These are phyloP conservation scores for Astragalus glycyphyllos DNA, from an alignment of 306 rosid genomes.

Conservation along the genomic window DNA sequence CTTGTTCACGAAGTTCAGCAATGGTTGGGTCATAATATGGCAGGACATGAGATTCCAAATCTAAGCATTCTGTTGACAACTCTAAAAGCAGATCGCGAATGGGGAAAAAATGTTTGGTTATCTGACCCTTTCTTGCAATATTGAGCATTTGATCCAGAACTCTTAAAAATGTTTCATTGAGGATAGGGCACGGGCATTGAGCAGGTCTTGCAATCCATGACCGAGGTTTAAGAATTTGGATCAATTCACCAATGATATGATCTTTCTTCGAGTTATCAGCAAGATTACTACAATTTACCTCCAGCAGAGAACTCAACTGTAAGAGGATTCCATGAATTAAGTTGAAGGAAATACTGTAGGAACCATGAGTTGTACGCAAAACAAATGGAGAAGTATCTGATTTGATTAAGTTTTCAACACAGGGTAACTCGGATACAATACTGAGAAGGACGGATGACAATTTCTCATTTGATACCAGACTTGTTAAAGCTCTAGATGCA, in stretches of 20 bases:
- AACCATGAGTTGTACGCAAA: slow-evolving; percentile 35
- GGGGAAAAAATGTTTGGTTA: slow-evolving; percentile 47
- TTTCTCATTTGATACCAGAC: slow-evolving; percentile 88
- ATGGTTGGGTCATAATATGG: slow-evolving; percentile 80
- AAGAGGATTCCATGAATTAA: slow-evolving; percentile 83
- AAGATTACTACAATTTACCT: slow-evolving; percentile 76
- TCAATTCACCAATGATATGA: slow-evolving; percentile 65
- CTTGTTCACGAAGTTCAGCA: slow-evolving; percentile 84
- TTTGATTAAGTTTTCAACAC: slow-evolving; percentile 45
- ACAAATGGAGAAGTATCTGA: slow-evolving; percentile 39
- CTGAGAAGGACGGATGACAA: slow-evolving; percentile 70
- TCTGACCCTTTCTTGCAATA: slow-evolving; percentile 63
- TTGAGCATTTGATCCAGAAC: slow-evolving; percentile 85
- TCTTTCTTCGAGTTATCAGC: slow-evolving; percentile 82
- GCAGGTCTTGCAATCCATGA: slow-evolving; percentile 77
- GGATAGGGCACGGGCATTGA: slow-evolving; percentile 73
- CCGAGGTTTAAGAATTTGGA: slow-evolving; percentile 57
- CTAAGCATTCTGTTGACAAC: slow-evolving; percentile 75
- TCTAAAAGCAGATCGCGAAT: slow-evolving; percentile 69
- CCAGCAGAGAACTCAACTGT: slow-evolving; percentile 82
- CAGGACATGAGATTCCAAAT: slow-evolving; percentile 57
- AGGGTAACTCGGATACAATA: slow-evolving; percentile 78
- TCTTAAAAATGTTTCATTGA: slow-evolving; percentile 70
- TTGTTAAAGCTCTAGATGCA: slow-evolving; percentile 89
- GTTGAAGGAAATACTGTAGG: slow-evolving; percentile 58